Conservation (phyloP, 192 early-diverging fungal genomes). For the Chytriomyces sp. region DNA sequence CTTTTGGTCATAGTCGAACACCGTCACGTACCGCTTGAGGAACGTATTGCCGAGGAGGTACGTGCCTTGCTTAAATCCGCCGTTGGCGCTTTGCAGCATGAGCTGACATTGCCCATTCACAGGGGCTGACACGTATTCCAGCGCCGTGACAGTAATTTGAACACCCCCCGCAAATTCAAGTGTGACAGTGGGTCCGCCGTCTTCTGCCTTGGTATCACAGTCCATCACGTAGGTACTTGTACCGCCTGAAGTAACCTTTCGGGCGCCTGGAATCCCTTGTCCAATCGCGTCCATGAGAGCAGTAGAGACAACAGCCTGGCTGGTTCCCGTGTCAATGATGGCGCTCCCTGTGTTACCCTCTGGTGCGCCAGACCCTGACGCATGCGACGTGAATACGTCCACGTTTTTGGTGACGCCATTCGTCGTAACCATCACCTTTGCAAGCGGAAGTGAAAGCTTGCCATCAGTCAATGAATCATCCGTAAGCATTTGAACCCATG, state of each 20-base stretch:
- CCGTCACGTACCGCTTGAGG: conserved; percentile 20
- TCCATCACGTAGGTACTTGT: not conserved
- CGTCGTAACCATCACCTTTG: not conserved
- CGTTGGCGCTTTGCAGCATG: not conserved
- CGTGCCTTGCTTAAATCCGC: conserved; percentile 17
- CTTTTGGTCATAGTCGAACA: conserved; percentile 14
- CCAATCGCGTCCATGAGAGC: not conserved
- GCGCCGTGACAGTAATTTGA: not conserved
- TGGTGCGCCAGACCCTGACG: not conserved
- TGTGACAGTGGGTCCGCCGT: not conserved
- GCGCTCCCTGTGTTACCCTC: conserved; percentile 20
- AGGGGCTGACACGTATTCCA: not conserved
- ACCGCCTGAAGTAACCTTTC: too few relatives aligned
- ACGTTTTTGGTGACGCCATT: not conserved
- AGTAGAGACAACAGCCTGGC: conserved; percentile 1
- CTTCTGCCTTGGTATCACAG: not conserved
- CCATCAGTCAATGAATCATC: not conserved
- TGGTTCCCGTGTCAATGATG: conserved; percentile 21
- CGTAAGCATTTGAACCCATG: conserved; percentile 6
- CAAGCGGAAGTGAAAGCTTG: conserved; percentile 7
- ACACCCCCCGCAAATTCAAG: not conserved
- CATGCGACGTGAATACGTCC: conserved; percentile 3
- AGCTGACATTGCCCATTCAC: not conserved
- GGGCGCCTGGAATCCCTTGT: not conserved
- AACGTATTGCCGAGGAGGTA: conserved; percentile 23